phyloP scores from a whole-genome alignment of 495 filamentous ascomycete genomes.

The Penicillium pancosmium region DNA sequence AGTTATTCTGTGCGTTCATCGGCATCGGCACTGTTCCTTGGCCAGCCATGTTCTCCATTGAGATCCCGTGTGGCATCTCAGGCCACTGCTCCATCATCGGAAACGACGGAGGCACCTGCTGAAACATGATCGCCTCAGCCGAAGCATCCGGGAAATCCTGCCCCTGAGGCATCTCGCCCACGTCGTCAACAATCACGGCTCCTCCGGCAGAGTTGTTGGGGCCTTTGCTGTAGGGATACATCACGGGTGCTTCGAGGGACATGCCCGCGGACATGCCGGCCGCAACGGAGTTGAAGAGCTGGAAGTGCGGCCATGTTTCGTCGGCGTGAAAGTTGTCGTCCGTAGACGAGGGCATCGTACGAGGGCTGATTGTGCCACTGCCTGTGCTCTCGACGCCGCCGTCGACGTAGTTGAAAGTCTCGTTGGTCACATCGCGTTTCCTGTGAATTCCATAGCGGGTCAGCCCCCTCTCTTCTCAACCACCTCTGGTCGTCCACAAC shows the following conservation, averaged over 20 bases:
- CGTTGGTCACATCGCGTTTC: slow-evolving; percentile 37
- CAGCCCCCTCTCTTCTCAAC: slow-evolving; percentile 4
- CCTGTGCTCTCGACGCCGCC: slow-evolving; percentile 38
- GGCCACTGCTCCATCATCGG: slow-evolving; percentile 41
- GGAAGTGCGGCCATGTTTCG: slow-evolving; percentile 47
- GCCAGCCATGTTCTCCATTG: slow-evolving; percentile 27
- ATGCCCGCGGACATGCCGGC: slow-evolving; percentile 39
- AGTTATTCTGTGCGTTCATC: slow-evolving; percentile 27
- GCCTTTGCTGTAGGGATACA: slow-evolving; percentile 44
- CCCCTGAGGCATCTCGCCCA: slow-evolving; percentile 36
- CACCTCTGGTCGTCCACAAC: slow-evolving; percentile 16
- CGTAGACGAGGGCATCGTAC: slow-evolving; percentile 45
- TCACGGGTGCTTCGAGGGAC: slow-evolving; percentile 40
- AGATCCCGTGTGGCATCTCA: slow-evolving; percentile 22
- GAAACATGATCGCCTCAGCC: slow-evolving; percentile 39
- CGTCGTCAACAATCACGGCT: slow-evolving; percentile 47
- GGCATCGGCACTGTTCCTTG: slow-evolving; percentile 26
- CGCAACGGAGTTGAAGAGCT: slow-evolving; percentile 41
- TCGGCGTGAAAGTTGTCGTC: slow-evolving; percentile 50
- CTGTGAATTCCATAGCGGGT: slow-evolving; percentile 11
- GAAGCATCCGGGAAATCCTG: slow-evolving; percentile 39
- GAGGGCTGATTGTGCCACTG: slow-evolving; percentile 46
- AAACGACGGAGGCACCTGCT: slow-evolving; percentile 40
- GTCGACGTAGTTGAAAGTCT: slow-evolving; percentile 37
- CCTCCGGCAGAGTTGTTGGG: slow-evolving; percentile 30